A percentile compares a stretch with the other conserved stretches of the same genome.
Conservation (phyloP, 306 rosid species). For the Dalbergia oliveri region DNA sequence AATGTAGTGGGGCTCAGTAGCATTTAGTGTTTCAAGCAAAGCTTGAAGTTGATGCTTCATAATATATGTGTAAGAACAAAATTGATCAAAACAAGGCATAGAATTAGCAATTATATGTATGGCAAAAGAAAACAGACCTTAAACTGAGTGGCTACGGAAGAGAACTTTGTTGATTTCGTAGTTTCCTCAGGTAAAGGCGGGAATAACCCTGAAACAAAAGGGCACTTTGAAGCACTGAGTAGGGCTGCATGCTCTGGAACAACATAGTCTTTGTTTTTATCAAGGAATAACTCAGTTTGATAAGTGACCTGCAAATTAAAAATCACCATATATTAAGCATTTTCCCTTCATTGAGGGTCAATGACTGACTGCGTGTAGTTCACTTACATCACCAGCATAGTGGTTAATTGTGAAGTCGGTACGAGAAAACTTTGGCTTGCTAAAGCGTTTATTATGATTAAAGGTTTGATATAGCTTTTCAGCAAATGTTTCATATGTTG, state of each 20-base stretch:
- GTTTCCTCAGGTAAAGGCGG: constrained; percentile 90
- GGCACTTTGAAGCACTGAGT: constrained; percentile 78
- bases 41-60: constrained; percentile 89
- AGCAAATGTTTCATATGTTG: constrained; percentile 90
- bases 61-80: constrained; percentile 37
- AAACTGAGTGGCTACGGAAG: constrained; percentile 87
- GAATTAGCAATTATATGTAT: constrained; percentile 13
- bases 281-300: constrained; percentile 92
- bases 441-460: constrained; percentile 88
- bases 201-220: constrained; percentile 86
- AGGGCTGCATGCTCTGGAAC: constrained; percentile 93
- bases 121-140: constrained; percentile 64
- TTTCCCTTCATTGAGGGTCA: constrained; percentile 19
- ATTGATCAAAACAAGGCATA: constrained; percentile 16
- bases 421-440: constrained; percentile 93
- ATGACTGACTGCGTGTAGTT: constrained; percentile 9
- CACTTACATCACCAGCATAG: constrained; percentile 97
- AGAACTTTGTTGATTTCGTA: constrained; percentile 89
- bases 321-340: constrained; percentile 19
- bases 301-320: constrained; percentile 83
- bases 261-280: constrained; percentile 96
- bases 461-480: constrained; percentile 93
- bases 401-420: constrained; percentile 85
- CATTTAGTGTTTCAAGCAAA: constrained; percentile 90
- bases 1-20: constrained; percentile 95